phyloP scores from a whole-genome alignment of 2,329 filamentous ascomycete genomes.

The Aaosphaeria arxii region DNA sequence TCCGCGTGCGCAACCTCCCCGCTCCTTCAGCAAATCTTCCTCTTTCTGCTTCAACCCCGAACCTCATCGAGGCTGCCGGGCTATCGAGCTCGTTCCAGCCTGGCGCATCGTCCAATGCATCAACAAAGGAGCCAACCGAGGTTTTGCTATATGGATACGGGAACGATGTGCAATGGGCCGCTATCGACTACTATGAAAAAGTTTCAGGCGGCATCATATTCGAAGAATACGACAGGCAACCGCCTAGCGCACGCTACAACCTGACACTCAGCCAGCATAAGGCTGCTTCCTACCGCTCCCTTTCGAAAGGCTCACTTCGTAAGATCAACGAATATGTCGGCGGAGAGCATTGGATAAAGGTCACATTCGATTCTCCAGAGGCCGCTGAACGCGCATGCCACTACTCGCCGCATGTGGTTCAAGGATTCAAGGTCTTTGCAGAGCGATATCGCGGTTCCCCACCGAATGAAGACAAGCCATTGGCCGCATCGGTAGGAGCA shows the following conservation, averaged over 20 bases:
- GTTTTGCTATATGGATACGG: slow-evolving; percentile 82
- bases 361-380: slow-evolving; percentile 50
- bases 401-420: slow-evolving; percentile 45
- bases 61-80: slow-evolving; percentile 27
- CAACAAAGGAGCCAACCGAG: slow-evolving; percentile 64
- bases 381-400: slow-evolving; percentile 49
- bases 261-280: slow-evolving; percentile 70
- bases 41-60: slow-evolving; percentile 29
- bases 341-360: slow-evolving; percentile 82
- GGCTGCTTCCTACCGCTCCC: slow-evolving; percentile 63
- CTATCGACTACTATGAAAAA: slow-evolving; percentile 82
- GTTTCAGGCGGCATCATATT: slow-evolving; percentile 78
- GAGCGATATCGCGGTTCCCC: slow-evolving; percentile 46
- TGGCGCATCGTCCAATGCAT: slow-evolving; percentile 33
- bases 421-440: slow-evolving; percentile 47
- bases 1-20: slow-evolving; percentile 15
- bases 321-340: slow-evolving; percentile 80
- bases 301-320: slow-evolving; percentile 70
- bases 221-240: slow-evolving; percentile 87
- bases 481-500: slow-evolving; percentile 35
- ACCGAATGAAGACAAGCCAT: slow-evolving; percentile 42
- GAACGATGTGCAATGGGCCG: slow-evolving; percentile 70
- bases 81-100: slow-evolving; percentile 22
- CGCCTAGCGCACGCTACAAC: slow-evolving; percentile 72
- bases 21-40: slow-evolving; percentile 21